Evolutionary conservation across 169 alveolate species (phyloP).

Genomic region (Plasmodium sp.): DNA sequence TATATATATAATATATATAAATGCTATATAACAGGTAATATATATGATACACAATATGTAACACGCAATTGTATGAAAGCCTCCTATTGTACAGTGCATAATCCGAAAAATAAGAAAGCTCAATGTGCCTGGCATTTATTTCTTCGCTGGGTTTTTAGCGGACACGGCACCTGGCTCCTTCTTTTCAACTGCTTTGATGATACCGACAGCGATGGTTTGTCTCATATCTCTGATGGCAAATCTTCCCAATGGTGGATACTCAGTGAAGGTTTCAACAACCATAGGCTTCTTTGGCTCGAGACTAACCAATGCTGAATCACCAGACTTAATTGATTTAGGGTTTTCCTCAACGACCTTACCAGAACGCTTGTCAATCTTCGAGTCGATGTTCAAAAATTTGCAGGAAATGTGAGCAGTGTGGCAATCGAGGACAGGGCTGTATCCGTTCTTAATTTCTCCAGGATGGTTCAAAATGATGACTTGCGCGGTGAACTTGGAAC

Average conservation of each 20-base stretch:
- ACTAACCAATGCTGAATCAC: conserved; percentile 97
- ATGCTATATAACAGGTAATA: neutral
- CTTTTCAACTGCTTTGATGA: conserved; percentile 96
- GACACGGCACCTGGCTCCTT: conserved; percentile 92
- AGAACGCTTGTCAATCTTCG: conserved; percentile 97
- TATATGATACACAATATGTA: neutral
- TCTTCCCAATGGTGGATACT: conserved; percentile 99
- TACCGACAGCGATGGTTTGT: conserved; percentile 99
- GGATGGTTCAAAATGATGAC: conserved; percentile 98
- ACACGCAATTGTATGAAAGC: neutral
- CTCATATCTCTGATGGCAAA: conserved; percentile 99
- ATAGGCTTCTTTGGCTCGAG: conserved; percentile 97
- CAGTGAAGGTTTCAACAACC: conserved; percentile 96
- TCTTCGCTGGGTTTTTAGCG: conserved; percentile 81
- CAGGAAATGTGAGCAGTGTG: conserved; percentile 99
- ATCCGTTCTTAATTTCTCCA: conserved; percentile 97
- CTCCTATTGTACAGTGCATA: neutral
- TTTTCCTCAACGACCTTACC: conserved; percentile 96
- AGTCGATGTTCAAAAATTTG: conserved; percentile 94
- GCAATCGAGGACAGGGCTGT: conserved; percentile 98
- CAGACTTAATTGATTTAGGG: conserved; percentile 96
- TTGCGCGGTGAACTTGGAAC: conserved; percentile 94
- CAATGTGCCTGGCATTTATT: neutral
- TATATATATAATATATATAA: neutral
- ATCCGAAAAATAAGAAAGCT: neutral